These are phyloP conservation scores for Epichloe uncinata DNA, from an alignment of 2,329 filamentous ascomycete species.

Conservation along the genomic window DNA sequence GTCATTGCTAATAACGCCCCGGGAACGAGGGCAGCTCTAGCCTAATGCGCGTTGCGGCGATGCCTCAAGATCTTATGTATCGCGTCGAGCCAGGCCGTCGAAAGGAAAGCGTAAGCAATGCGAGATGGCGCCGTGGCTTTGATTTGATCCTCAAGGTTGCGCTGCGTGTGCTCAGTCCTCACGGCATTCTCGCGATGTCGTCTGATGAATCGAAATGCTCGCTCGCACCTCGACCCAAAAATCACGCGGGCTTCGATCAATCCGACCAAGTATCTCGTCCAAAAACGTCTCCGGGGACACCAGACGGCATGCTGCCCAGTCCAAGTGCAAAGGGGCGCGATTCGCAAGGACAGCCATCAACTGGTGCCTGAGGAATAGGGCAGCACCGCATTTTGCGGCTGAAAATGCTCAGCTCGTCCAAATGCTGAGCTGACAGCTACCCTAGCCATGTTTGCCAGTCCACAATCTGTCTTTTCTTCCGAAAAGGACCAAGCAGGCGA, in stretches of 20 bases:
- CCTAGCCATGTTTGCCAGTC: neutral
- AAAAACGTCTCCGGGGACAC: neutral
- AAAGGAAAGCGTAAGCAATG: neutral
- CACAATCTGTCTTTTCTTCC: no score
- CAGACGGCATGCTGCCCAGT: neutral
- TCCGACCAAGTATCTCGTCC: neutral
- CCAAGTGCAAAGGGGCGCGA: neutral
- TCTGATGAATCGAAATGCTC: neutral
- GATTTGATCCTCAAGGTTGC: neutral
- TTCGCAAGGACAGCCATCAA: neutral
- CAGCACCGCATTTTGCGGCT: slow-evolving; percentile 3
- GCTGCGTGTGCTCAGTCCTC: neutral
- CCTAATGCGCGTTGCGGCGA: neutral
- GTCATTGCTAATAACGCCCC: slow-evolving; percentile 11
- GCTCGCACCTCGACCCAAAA: neutral
- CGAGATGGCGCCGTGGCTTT: neutral
- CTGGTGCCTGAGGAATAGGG: neutral
- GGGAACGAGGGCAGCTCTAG: neutral
- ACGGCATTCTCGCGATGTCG: neutral
- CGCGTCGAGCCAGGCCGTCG: no score
- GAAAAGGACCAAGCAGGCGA: no score
- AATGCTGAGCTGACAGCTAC: neutral
- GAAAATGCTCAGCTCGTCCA: neutral
- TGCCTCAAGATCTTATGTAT: neutral
- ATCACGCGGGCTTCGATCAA: neutral